Base-by-base conservation (phyloP, 1,284 basidiomycete genomes). In the Hemileia vastatrix region DNA sequence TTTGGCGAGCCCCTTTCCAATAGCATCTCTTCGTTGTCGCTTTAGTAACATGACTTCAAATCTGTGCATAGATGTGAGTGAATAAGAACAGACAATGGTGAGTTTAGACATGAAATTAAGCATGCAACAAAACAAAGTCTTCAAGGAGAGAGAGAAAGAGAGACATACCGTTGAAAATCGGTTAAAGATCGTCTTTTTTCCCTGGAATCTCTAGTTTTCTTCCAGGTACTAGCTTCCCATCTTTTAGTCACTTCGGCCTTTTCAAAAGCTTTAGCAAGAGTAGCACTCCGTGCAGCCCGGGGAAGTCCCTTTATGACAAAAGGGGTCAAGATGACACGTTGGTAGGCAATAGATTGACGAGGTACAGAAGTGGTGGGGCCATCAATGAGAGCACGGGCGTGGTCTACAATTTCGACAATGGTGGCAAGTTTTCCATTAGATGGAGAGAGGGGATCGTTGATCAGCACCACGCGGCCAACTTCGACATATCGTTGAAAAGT, bases 401-500 rank as follows among this genome's bases (percentile, higher is more conserved):
- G 94, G 84, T 98, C 95, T 71, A 98, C 91, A 79, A 98, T 92
- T 80, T 97, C 93, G 66, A 85, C 85, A 76, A 98, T 93, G 71
- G 92, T 88, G 68, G 95, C 95, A 76, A 96, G 88, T 79, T 87
- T 88, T 74, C 92, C 91, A 49, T 59, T 59, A 65, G 85, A 82
- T 13, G 49, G 43, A 66, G 81, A 83, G 66, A 88, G 88, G 67
- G 93, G 94, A 68, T 86, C 80, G 79, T 88, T 90, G 81, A 97
- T 83, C 80, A 97, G 90, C 78, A 97, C 90, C 70, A 97, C 93
- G 74, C 94, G 90, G 78, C 93, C 94, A 77, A 96, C 90, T 84
- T 97, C 89, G 77, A 97, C 93, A 81, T 93, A 96, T 69, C 91
- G 90, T 81, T 87, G 87, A 83, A 97, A 97, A 78, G 85, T 90